Base-by-base conservation (phyloP, 495 filamentous ascomycete genomes). In the Neurospora sp. region DNA sequence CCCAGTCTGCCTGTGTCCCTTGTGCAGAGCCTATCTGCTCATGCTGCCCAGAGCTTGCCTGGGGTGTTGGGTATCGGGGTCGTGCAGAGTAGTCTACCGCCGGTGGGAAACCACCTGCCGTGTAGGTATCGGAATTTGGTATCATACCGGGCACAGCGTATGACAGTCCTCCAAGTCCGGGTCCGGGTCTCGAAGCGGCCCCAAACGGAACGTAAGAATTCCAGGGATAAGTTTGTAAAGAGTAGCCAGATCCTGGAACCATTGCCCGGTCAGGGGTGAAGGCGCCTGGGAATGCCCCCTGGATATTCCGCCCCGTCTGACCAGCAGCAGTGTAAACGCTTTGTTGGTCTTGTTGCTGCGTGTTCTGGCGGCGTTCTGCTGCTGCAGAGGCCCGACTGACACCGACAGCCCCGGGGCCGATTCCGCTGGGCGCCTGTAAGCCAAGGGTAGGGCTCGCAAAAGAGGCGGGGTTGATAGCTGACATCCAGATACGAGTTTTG, bases 401-500 rank as follows among this genome's bases (percentile, higher is more conserved):
- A 27, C 83, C 83, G 38, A 90, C 87, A 69, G 88, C 87, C 39
- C 88, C 89, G 20, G 89, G 86, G 8, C 88, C 89, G 75, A 90
- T 85, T 37, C 87, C 87, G 73, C 86, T 89, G 2, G 90, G 88
- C 3, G 88, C 87, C 77, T 91, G 90, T 40, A 95, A 82, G 39
- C 92, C 90, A 68, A 91, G 83, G 37, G 88, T 85, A 5, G 93
- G 92, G 70, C 93, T 94, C n/a, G 94, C 93, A 80, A 98, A 98
- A 2, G 95, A 97, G 8, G 96, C 96, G 4, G 96, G 96, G 78
- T 99, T 99, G 83, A 99, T 96, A 9, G 96, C 95, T 6, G 94
- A 97, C 94, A 99, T 97, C 96, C 96, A 99, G 79, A 99, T 98
- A 71, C 96, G 89, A 22, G 94, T 97, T 84, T 99, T 99, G 85